Base-by-base conservation (phyloP, 306 rosid species). In the Vicia faba region DNA sequence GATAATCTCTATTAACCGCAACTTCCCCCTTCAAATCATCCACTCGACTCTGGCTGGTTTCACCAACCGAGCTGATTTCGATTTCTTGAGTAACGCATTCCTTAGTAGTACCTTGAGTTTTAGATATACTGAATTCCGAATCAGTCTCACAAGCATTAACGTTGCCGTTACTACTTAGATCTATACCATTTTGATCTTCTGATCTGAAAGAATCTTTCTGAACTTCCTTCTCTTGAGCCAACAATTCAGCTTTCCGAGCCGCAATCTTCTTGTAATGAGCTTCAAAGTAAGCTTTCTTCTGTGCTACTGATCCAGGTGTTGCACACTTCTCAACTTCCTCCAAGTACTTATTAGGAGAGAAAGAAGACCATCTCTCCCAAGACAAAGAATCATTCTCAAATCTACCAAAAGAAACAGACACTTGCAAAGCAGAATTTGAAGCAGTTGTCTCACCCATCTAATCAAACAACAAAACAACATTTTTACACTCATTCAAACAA, bases 301-400 rank as follows among this genome's bases (percentile, higher is more conserved):
- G 87, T 13, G 98, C 98, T 40, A 93, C 98, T 20, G 97, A 93
- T 75, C 98, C 98, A 18, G 98, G 96, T 0, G 95, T 89, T 11
- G 98, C 96, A 58, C 87, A 93, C 78, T 93, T 93, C 81, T 83
- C 98, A 63, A 93, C 98, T 80, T 93, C 98, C 71, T 93, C 98
- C 76, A 93, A 77, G 74, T 93, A 93, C 88, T 86, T 93, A 18
- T 93, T 93, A 0, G 95, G 95, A 16, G 97, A 93, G 55, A 93
- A 93, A 40, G 98, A 63, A 4, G 98, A 93, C 96, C 96, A 93
- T 83, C 86, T 93, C 87, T 93, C 98, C 98, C 97, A 93, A 36
- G 97, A 88, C 65, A 93, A 76, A 5, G 95, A 80, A 78, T 89
- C 97, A 62, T 83, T 89, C 88, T 88, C 97, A 72, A 93, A 93